Base-by-base conservation (phyloP, 2,329 filamentous ascomycete genomes). In the Penicillium sp. region DNA sequence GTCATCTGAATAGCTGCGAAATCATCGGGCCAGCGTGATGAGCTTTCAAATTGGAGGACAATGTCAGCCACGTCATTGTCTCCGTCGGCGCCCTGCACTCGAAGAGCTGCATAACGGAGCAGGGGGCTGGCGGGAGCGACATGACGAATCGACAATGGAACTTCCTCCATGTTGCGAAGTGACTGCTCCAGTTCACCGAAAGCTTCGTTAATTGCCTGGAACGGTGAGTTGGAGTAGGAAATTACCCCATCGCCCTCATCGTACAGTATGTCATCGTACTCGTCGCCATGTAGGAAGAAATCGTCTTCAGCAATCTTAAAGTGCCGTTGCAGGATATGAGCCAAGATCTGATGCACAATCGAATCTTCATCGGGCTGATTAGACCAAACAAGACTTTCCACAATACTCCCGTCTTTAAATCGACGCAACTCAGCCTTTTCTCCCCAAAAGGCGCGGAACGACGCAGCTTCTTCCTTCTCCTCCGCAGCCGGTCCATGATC, bases 371-470 rank as follows among this genome's bases (percentile, higher is more conserved):
- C 79, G 1, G 84, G 80, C 55, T 85, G 82, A 64, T 87, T 84
- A 2, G 82, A 82, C 95, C 95, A 99, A 19, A 96, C 88, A 33
- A 98, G 81, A 69, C 91, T 96, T 75, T 99, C 96, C 9, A 92
- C 83, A 65, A 99, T 97, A 67, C 89, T 94, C 22, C 95, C 95
- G 70, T 98, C 92, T 69, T 93, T 96, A 81, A 99, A 99, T 19
- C 95, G 90, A 64, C 95, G 87, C 47, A 99, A 82, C 74, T 99
- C 95, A 1, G 95, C 86, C 73, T 95, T 96, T 10, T 94, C 89
- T 6, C 94, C 95, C 95, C 96, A 99, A 73, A 99, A 98, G 36
- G 88, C 86, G 37, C 91, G 90, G 74, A 97, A 99, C 35, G 83
- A 83, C 10, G 87, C 87, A 24, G 92, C 89, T 63, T 92, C 91